Base-by-base conservation (phyloP, 2,329 filamentous ascomycete species). In the Talaromyces verruculosus region DNA sequence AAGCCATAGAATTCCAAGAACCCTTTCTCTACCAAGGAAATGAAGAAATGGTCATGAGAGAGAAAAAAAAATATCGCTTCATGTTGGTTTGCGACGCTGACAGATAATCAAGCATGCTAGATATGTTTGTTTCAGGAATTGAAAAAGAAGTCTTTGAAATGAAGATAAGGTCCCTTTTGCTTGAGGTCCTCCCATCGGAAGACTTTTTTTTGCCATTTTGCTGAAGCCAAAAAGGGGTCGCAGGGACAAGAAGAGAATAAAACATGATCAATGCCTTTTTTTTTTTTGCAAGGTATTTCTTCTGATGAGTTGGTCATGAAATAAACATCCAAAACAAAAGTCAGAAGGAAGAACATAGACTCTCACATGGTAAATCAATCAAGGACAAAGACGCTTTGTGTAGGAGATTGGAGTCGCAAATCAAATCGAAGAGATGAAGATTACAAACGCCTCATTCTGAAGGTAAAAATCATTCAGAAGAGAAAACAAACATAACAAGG, bases 401-500 rank as follows among this genome's bases (percentile, higher is more conserved):
- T 51, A 62, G 15, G 25, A 51, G 25, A 62, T 41, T 35, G 22
- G 28, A 55, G 39, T 57, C 30, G 25, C 51, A 63, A 43, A 59
- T 58, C 57, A 60, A 39, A 60, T 41, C 45, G 57, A 63, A 49
- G 55, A 61, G 39, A 47, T 63, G 51, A 49, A 11, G 58, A 65
- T 61, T 55, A 67, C 63, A 55, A 68, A 68, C 65, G 65, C 65
- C 67, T 62, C 65, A 45, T 65, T 61, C 66, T 57, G 59, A 64
- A 61, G 64, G 67, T 66, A 68, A 70, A 71, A 72, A 71, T 61
- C 58, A 69, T 72, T 75, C 75, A 72, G 71, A 75, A 71, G 72
- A 71, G 71, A 75, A 70, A 71, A 68, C 67, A 73, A 70, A 64
- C 68, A 55, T 35, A 71, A 70, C n/a, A 63, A 63, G 55, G 39